phyloP scores from a whole-genome alignment of 2,329 filamentous ascomycete species.

The Colletotrichum tofieldiae region DNA sequence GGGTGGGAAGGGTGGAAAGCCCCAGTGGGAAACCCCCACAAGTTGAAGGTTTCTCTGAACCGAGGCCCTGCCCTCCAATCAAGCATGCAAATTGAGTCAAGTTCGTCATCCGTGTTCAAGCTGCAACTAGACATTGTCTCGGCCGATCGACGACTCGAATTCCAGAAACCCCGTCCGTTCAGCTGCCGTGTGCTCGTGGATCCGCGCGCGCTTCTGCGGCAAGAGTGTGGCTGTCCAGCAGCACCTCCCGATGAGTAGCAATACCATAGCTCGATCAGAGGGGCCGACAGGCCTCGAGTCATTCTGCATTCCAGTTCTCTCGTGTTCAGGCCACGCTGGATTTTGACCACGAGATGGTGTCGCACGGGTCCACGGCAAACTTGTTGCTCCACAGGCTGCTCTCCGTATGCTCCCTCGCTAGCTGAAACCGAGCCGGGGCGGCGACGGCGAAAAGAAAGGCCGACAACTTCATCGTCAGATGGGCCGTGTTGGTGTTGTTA shows the following conservation, averaged over 20 bases:
- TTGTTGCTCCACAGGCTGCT: not conserved
- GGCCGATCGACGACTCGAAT: constrained; percentile 9
- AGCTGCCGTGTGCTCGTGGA: not conserved
- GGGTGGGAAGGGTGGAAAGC: too few species aligned
- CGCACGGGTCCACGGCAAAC: constrained; percentile 8
- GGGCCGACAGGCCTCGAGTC: constrained; percentile 8
- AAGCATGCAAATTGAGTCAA: not conserved
- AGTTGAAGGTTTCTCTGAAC: not conserved
- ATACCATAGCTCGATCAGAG: not conserved
- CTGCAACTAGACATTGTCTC: constrained; percentile 38
- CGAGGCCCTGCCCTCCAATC: not conserved
- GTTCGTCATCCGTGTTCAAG: constrained; percentile 29
- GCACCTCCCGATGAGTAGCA: not conserved
- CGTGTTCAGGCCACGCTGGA: not conserved
- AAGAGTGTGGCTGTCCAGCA: constrained; percentile 24
- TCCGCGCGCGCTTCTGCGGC: constrained; percentile 3
- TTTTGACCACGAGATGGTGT: not conserved
- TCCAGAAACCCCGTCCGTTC: not conserved
- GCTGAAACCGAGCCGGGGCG: not conserved
- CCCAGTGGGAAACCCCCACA: not conserved
- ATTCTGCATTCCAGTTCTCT: constrained; percentile 1
- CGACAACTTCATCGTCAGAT: not conserved
- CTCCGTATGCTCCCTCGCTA: not conserved
- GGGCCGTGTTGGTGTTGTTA: not conserved
- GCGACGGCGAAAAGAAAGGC: constrained; percentile 8